These are phyloP conservation scores for Komagataella populi DNA, from an alignment of 805 yeast genomes.

Conservation along the genomic window DNA sequence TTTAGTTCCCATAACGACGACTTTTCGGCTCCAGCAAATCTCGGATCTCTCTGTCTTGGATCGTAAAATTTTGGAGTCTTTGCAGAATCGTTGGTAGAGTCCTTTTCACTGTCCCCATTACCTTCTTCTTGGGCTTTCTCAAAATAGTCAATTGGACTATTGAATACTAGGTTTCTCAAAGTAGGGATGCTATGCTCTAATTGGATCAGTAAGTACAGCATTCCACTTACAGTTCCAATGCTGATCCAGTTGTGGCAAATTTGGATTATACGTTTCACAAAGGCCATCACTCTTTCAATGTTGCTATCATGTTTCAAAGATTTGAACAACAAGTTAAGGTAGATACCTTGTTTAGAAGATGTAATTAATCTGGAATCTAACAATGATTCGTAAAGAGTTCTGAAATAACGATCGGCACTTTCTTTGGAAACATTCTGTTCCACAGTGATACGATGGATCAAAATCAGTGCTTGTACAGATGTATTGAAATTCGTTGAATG, in stretches of 20 bases:
- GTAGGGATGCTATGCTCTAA: conserved; percentile 52
- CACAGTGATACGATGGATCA: conserved; percentile 67
- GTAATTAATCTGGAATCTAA: conserved; percentile 69
- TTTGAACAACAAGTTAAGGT: conserved; percentile 74
- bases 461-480: conserved; percentile 79
- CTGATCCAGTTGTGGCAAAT: conserved; percentile 77
- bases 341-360: conserved; percentile 91
- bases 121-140: conserved; percentile 30
- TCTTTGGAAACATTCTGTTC: conserved; percentile 35
- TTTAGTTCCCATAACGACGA: conserved; percentile 81
- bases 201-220: conserved; percentile 61
- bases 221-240: conserved; percentile 79
- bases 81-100: conserved; percentile 8
- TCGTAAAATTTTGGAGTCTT: conserved; percentile 36
- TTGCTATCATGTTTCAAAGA: conserved; percentile 61
- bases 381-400: conserved; percentile 81
- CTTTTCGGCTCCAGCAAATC: conserved; percentile 69
- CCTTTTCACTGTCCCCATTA: conserved; percentile 17
- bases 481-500: conserved; percentile 93
- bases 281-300: conserved; percentile 63
- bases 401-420: conserved; percentile 51
- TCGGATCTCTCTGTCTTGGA: conserved; percentile 86
- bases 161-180: conserved; percentile 45
- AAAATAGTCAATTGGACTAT: conserved; percentile 37
- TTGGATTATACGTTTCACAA: conserved; percentile 82